phyloP scores from a whole-genome alignment of 345 rosid species.

The Brassica nigra region DNA sequence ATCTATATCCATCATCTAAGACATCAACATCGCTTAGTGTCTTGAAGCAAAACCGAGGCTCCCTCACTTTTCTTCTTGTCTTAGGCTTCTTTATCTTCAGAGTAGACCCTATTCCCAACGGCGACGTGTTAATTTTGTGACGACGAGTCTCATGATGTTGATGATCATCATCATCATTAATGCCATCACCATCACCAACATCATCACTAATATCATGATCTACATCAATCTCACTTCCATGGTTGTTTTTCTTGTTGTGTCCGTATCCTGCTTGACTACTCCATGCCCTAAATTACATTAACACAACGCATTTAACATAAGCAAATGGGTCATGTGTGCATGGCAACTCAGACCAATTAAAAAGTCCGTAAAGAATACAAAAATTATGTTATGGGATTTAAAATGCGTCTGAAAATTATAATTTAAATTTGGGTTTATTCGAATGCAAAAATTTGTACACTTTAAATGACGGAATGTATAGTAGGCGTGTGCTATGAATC shows the following conservation, averaged over 20 bases:
- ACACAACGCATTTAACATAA: neutral
- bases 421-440: neutral
- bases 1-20: slow-evolving; percentile 93
- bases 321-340: slow-evolving; percentile 9
- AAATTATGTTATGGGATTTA: neutral
- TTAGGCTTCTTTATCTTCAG: slow-evolving; percentile 82
- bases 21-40: slow-evolving; percentile 96
- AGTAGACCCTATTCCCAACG: slow-evolving; percentile 56
- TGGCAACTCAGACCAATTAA: slow-evolving; percentile 23
- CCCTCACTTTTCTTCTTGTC: slow-evolving; percentile 88
- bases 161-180: slow-evolving; percentile 4
- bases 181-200: neutral
- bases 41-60: slow-evolving; percentile 98
- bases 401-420: neutral
- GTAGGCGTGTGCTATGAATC: slow-evolving; percentile 1
- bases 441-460: neutral
- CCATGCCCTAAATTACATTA: slow-evolving; percentile 57
- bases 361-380: neutral
- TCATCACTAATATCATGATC: neutral
- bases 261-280: slow-evolving; percentile 46
- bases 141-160: neutral
- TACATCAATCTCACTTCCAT: slow-evolving; percentile 34
- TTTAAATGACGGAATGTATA: slow-evolving; percentile 7
- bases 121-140: slow-evolving; percentile 18
- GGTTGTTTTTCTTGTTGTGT: slow-evolving; percentile 48